A percentile compares a stretch with the other conserved stretches of the same genome.
These are phyloP conservation scores for Backusella circina DNA, from an alignment of 192 early-diverging fungal genomes.

Conservation along the genomic window DNA sequence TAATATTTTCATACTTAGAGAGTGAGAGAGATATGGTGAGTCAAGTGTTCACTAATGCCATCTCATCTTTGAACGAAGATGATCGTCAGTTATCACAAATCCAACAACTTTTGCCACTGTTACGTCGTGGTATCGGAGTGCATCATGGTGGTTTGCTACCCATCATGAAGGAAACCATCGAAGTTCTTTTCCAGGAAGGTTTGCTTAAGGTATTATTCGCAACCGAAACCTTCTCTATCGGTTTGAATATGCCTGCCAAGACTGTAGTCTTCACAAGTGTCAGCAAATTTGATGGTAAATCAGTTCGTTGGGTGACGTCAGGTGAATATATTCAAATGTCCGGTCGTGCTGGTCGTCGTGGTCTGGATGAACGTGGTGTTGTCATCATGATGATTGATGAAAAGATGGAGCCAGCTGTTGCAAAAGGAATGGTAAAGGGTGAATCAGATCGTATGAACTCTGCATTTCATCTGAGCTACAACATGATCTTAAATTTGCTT, in stretches of 20 bases:
- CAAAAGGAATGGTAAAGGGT: conserved; percentile 92
- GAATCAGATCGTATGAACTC: conserved; percentile 83
- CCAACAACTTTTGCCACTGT: conserved; percentile 84
- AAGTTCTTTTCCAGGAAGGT: conserved; percentile 88
- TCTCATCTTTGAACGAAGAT: conserved; percentile 80
- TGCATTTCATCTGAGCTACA: conserved; percentile 94
- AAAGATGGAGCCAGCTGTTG: conserved; percentile 89
- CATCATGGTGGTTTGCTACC: conserved; percentile 97
- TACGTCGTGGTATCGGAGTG: conserved; percentile 92
- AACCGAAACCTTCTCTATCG: conserved; percentile 98
- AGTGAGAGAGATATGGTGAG: conserved; percentile 81
- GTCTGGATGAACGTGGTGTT: conserved; percentile 94
- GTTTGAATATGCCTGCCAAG: conserved; percentile 98
- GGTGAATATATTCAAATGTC: conserved; percentile 99
- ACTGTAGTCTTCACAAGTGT: conserved; percentile 96
- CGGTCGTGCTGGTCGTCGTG: conserved; percentile 95
- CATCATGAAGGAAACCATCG: conserved; percentile 97
- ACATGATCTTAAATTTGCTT: conserved; percentile 95
- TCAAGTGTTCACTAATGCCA: conserved; percentile 84
- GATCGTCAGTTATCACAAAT: conserved; percentile 92
- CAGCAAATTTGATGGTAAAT: conserved; percentile 91
- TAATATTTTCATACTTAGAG: conserved; percentile 33
- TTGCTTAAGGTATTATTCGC: conserved; percentile 93
- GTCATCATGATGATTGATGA: conserved; percentile 97
- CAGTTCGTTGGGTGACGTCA: conserved; percentile 75